Base-by-base conservation (phyloP, 768 basidiomycete species). In the Clathrus columnatus region DNA sequence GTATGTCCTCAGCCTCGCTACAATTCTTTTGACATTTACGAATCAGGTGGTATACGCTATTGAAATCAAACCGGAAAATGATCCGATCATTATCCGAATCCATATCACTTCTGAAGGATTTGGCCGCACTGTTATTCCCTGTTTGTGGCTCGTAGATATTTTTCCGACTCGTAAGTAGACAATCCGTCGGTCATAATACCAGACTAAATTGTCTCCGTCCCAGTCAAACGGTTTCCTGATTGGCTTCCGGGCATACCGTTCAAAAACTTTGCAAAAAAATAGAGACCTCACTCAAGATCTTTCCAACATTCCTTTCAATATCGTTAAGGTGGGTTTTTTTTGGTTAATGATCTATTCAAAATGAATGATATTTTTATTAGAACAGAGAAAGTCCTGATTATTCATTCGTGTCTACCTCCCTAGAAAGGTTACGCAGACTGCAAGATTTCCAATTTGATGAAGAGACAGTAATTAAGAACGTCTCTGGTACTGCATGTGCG, bases 401-500 rank as follows among this genome's bases (percentile, higher is more conserved):
- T 28, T 48, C 32, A 17, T 21, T 50, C 50, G 21, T 20, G 11
- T n/a, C 17, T 7, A 30, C n/a, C 5, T 20, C 21, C 21, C 17
- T 52, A 11, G 36, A 32, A 32, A 43, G 27, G n/a, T 6, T 52
- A 17, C 20, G 10, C 18, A 23, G 3, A 5, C n/a, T 24, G 5
- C 4, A n/a, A 10, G 41, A 57, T 49, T 32, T 21, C 17, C 17
- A 32, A n/a, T 18, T 41, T 7, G 43, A 41, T 29, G 26, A 54
- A 14, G 77, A 78, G 56, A 72, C 74, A 6, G 68, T 76, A 26
- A 68, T 78, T 16, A 76, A 74, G 57, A 78, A 77, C 69, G 72
- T 74, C 32, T 75, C 78, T n/a, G 77, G 73, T 1, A 76, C 74
- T 2, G 64, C 77, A 2, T 80, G 78, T 57, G 75, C 75, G 41